phyloP scores from a whole-genome alignment of 495 filamentous ascomycete species.

The Podospora didyma region DNA sequence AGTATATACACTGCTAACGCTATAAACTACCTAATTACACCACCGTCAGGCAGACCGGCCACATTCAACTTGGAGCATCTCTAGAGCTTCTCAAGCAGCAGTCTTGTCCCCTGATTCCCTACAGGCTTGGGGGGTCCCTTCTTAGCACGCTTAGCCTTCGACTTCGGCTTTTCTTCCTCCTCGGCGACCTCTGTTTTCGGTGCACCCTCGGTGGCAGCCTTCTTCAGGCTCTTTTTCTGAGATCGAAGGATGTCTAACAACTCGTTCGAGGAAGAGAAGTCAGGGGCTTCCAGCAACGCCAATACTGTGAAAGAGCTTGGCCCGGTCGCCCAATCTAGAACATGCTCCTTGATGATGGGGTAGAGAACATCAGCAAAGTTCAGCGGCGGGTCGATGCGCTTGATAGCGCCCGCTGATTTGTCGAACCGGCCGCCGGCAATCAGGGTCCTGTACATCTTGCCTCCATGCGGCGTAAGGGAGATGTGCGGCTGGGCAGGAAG shows the following conservation, averaged over 20 bases:
- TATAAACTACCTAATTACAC: neutral
- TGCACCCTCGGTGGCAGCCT: slow-evolving; percentile 44
- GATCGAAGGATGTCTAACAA: slow-evolving; percentile 62
- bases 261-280: slow-evolving; percentile 64
- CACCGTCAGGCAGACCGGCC: neutral
- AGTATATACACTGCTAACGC: no score
- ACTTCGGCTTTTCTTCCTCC: slow-evolving; percentile 26
- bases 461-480: slow-evolving; percentile 57
- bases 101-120: slow-evolving; percentile 24
- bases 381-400: slow-evolving; percentile 68
- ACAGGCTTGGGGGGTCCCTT: slow-evolving; percentile 22
- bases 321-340: slow-evolving; percentile 84
- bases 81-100: slow-evolving; percentile 50
- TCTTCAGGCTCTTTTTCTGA: slow-evolving; percentile 46
- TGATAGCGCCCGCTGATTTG: slow-evolving; percentile 59
- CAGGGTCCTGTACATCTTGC: slow-evolving; percentile 85
- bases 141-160: slow-evolving; percentile 47
- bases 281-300: slow-evolving; percentile 71
- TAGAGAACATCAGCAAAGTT: slow-evolving; percentile 77
- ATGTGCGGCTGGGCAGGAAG: slow-evolving; percentile 44
- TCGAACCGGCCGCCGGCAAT: slow-evolving; percentile 85
- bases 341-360: slow-evolving; percentile 65
- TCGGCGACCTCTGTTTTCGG: slow-evolving; percentile 32
- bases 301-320: slow-evolving; percentile 78
- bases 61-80: neutral